Evolutionary conservation across 2,329 filamentous ascomycete species (phyloP).

Genomic region (Clarireedia hainanense): DNA sequence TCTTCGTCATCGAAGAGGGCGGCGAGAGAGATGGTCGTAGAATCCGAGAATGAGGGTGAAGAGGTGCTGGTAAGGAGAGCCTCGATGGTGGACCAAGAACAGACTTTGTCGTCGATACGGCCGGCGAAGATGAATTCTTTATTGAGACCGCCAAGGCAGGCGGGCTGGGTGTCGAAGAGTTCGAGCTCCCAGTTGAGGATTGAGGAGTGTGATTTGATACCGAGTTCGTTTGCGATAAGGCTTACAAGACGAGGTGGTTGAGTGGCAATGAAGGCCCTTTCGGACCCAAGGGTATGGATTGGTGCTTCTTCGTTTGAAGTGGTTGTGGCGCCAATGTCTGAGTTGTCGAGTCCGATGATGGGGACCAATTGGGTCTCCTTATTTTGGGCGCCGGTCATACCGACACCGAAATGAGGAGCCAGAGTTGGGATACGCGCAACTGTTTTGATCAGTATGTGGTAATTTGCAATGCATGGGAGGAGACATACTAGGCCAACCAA

Average conservation of each 20-base stretch:
- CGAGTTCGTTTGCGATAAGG: slow-evolving; percentile 72
- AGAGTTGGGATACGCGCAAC: slow-evolving; percentile 85
- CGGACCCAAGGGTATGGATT: slow-evolving; percentile 18
- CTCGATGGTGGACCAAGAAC: slow-evolving; percentile 84
- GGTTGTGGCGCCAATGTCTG: slow-evolving; percentile 37
- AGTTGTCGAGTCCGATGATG: slow-evolving; percentile 81
- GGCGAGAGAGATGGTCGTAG: slow-evolving; percentile 73
- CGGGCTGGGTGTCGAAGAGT: slow-evolving; percentile 84
- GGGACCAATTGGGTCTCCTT: slow-evolving; percentile 90
- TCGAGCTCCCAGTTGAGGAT: slow-evolving; percentile 98
- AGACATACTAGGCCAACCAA: slow-evolving; percentile 71
- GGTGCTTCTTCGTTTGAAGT: slow-evolving; percentile 22
- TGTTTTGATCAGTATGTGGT: slow-evolving; percentile 16
- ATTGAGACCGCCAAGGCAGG: slow-evolving; percentile 74
- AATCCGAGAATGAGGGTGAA: slow-evolving; percentile 37
- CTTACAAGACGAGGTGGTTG: slow-evolving; percentile 82
- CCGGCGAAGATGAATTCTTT: slow-evolving; percentile 93
- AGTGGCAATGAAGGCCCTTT: slow-evolving; percentile 62
- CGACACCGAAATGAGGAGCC: slow-evolving; percentile 86
- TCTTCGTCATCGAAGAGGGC: slow-evolving; percentile 98
- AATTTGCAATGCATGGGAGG: neutral
- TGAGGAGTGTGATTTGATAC: slow-evolving; percentile 59
- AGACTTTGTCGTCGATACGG: slow-evolving; percentile 95
- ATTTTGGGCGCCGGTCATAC: slow-evolving; percentile 62
- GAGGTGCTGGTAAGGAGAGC: slow-evolving; percentile 64